Evolutionary conservation across 2,329 filamentous ascomycete species (phyloP), one percentile per base, ranked within the genome.

Genomic region (Paraphaeosphaeria minitans): DNA sequence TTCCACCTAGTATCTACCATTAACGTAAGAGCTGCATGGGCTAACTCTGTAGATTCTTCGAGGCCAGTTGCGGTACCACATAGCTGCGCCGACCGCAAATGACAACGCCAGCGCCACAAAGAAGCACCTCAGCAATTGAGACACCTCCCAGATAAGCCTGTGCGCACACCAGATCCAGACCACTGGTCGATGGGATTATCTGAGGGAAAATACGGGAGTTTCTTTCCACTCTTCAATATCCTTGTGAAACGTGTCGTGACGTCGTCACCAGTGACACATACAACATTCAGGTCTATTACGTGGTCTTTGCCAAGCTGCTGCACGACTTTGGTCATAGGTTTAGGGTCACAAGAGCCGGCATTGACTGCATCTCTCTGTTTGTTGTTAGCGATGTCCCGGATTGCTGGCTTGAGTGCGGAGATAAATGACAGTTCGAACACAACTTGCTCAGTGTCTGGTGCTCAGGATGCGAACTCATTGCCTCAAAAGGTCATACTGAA

Each of bases 261-360:
- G n/a, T 57, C 55, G 45, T 66, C 65, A 12, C 65, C 65, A 27
- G 62, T 59, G 19, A 67, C 61, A 57, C 64, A 71, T 3, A 63
- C 59, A 3, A 71, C 68, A 46, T 69, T 70, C 9, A 70, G 42
- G 1, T 62, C 59, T 33, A 53, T 59, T n/a, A 55, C 57, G 13
- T 59, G 48, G 19, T 64, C 55, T 29, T 55, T 43, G 13, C 65
- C 33, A 5, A 66, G 22, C 19, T 63, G 58, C 0, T 64, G 56
- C 1, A 66, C 58, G 6, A 64, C 58, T 24, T 63, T 63, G 4
- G 62, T 60, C 14, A 65, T 51, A n/a, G 61, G 80, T 56, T 77
- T 75, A 0, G 84, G 84, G 50, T 86, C 82, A 8, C 83, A 75
- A 1, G 80, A 82, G 1, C 84, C 84, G 3, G 83, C 84, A 59